Evolutionary conservation across 148 eudicot species (phyloP).

Genomic region (Arbutus unedo): DNA sequence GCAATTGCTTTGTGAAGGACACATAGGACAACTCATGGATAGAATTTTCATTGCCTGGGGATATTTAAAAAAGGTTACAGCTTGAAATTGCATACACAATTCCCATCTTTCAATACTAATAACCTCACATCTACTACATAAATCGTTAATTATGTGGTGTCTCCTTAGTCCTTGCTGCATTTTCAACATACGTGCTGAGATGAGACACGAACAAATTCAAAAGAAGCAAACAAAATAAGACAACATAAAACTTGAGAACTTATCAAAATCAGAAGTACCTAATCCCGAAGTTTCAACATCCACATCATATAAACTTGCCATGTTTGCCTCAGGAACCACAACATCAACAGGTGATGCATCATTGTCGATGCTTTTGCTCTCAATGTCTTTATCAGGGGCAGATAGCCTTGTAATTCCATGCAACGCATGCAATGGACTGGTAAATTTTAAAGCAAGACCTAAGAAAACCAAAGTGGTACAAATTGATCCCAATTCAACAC

Average conservation of each 20-base stretch:
- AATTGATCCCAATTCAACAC: constrained; percentile 3
- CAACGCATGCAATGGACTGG: constrained; percentile 38
- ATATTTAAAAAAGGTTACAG: neutral
- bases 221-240: neutral
- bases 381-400: constrained; percentile 19
- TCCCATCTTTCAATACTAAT: neutral
- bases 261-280: constrained; percentile 35
- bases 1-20: constrained; percentile 6
- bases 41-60: neutral
- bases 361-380: constrained; percentile 22
- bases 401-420: constrained; percentile 30
- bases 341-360: constrained; percentile 26
- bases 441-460: constrained; percentile 49
- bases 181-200: neutral
- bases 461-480: constrained; percentile 12
- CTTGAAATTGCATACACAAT: neutral
- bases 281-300: constrained; percentile 25
- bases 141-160: neutral
- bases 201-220: neutral
- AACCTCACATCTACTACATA: neutral
- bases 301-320: constrained; percentile 29
- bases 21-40: neutral
- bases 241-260: neutral
- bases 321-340: constrained; percentile 26
- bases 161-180: neutral